phyloP scores from a whole-genome alignment of 2,329 filamentous ascomycete genomes.

The Blumeria hordei region DNA sequence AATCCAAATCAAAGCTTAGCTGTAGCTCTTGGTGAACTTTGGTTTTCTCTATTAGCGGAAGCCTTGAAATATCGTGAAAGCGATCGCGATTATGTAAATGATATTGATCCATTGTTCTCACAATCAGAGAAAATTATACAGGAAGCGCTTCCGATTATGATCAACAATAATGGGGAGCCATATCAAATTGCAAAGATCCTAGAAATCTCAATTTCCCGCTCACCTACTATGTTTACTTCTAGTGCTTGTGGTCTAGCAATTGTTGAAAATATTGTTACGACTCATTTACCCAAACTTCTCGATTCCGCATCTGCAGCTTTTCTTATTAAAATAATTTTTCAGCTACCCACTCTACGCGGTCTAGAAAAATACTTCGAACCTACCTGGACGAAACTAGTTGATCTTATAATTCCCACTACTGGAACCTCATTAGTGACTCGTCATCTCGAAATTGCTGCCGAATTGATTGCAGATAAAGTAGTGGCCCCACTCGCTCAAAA shows the following conservation, averaged over 20 bases:
- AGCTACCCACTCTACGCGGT: slow-evolving; percentile 18
- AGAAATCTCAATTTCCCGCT: slow-evolving; percentile 24
- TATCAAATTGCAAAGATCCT: slow-evolving; percentile 37
- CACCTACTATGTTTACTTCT: slow-evolving; percentile 18
- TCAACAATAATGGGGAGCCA: slow-evolving; percentile 34
- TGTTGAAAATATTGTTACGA: slow-evolving; percentile 25
- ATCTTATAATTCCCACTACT: slow-evolving; percentile 16
- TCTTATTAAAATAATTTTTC: slow-evolving; percentile 29
- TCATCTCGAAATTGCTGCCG: slow-evolving; percentile 14
- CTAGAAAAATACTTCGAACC: slow-evolving; percentile 11
- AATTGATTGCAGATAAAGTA: slow-evolving; percentile 23
- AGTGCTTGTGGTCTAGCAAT: slow-evolving; percentile 13
- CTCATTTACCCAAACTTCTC: slow-evolving; percentile 33
- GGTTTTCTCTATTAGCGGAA: slow-evolving; percentile 25
- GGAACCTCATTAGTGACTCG: slow-evolving; percentile 6
- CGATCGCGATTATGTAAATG: slow-evolving; percentile 1
- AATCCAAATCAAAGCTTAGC: slow-evolving; percentile 44
- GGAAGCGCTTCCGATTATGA: slow-evolving; percentile 23
- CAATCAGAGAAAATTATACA: slow-evolving; percentile 8
- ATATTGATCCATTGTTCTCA: slow-evolving; percentile 2
- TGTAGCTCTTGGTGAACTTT: slow-evolving; percentile 39
- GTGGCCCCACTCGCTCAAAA: slow-evolving; percentile 18
- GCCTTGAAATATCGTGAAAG: slow-evolving; percentile 14
- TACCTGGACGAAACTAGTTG: slow-evolving; percentile 17
- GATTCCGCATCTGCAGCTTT: slow-evolving; percentile 43